Evolutionary conservation across 495 filamentous ascomycete species (phyloP), one percentile per base, ranked within the genome.

Genomic region (Articulospora tetracladia): DNA sequence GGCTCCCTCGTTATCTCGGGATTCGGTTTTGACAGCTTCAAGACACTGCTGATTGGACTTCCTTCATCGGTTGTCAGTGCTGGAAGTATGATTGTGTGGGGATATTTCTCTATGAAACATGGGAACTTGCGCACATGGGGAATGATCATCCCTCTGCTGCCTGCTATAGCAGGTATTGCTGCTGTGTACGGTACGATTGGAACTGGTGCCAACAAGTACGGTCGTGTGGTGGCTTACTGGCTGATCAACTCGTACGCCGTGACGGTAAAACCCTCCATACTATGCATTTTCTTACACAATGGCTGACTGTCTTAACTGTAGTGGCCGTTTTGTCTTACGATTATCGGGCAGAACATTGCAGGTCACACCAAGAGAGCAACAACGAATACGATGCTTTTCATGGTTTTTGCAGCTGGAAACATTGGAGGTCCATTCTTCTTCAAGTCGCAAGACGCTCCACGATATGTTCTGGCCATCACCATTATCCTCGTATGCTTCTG

Each of bases 391-490:
- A 13, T 62, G 10, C n/a, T 28, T 3, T 53, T 53, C 27, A 34
- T 50, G 39, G 27, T 51, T 47, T 58, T 51, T 47, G 60, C 55
- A 36, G 60, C 46, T 13, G 60, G 60, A 20, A 63, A 63, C 44
- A 63, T 63, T 55, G 46, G 30, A 4, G 46, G 60, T 17, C 60
- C 60, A 8, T 63, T 58, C 20, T 63, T 63, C 46, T 63, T 58
- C 55, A 1, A 34, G 3, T 39, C 36, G 19, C 47, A 58, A 36
- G 55, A 63, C 30, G 54, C 60, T 1, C 55, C 60, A 26, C 25
- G 30, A 39, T 63, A 63, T 57, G 28, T 51, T 15, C 41, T 58
- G 3, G 60, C 39, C 10, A 44, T 44, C 15, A 44, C 39, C 3
- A 44, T 44, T 19, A 44, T 44, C 15, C 39, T 44, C 39, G 39